Base-by-base conservation (phyloP, 331 rosid species). In the Quercus lobata region DNA sequence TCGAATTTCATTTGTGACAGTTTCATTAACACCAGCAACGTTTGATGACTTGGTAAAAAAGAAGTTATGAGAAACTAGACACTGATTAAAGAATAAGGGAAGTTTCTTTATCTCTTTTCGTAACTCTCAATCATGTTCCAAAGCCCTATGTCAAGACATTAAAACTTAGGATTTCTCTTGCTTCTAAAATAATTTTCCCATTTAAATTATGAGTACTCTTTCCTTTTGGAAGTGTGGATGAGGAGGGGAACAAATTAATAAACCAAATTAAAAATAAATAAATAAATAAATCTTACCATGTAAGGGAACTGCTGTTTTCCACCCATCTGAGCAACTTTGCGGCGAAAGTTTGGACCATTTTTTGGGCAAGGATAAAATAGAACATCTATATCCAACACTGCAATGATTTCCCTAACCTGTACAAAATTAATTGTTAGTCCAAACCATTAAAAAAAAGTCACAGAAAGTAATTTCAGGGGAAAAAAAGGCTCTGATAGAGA, bases 231-330 rank as follows among this genome's bases (percentile, higher is more conserved):
- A 5, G 72, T 1, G 62, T 25, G 55, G 35, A 72, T 3, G 18
- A 68, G 16, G 52, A 61, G 16, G 25, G 54, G 24, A 35, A 75
- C n/a, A 69, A 52, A 22, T 34, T 17, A 53, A 37, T 15, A 29
- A 16, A 11, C 60, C n/a, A 79, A 41, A 44, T 5, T 49, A 49
- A 16, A 22, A 29, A 62, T 14, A 63, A 63, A 2, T 27, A 63
- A 63, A 2, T 27, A 56, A 83, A 49, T 35, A 35, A 35, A 35
- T 83, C 89, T 85, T 80, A 96, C 99, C 99, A 96, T 90, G 88
- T 90, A 96, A 57, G 99, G 99, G 72, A 93, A 96, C 84, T 87
- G 99, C 83, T 87, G 88, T 79, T 96, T 96, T 70, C 98, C 99
- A 16, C 99, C 99, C 89, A 93, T 78, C 87, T 89, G 86, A 82